Percentiles rank a stretch among this genome's conserved stretches.
Evolutionary conservation across 2,329 filamentous ascomycete species (phyloP).

Genomic region (Diplodia seriata): DNA sequence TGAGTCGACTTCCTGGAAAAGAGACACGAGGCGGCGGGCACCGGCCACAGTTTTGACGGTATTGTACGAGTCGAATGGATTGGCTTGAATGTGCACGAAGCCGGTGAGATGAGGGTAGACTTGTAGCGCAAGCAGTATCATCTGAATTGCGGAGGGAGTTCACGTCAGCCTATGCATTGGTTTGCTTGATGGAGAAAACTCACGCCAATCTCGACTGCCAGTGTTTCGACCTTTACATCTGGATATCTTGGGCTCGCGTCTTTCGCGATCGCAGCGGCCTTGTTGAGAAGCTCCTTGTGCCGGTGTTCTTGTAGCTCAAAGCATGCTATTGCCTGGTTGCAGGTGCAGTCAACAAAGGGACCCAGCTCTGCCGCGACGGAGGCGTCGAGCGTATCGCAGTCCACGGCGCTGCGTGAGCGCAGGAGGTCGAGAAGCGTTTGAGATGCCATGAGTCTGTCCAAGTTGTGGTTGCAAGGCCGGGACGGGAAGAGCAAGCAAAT

Average conservation of each 20-base stretch:
- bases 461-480: not conserved
- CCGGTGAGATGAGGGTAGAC: conserved; percentile 60
- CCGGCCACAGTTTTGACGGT: conserved; percentile 54
- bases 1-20: conserved; percentile 56
- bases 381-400: conserved; percentile 34
- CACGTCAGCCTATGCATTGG: not conserved
- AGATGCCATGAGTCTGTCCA: not conserved
- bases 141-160: conserved; percentile 46
- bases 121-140: conserved; percentile 62
- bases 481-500: not conserved
- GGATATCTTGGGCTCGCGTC: conserved; percentile 44
- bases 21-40: conserved; percentile 53
- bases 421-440: conserved; percentile 33
- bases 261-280: conserved; percentile 47
- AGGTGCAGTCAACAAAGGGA: conserved; percentile 35
- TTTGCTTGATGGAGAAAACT: conserved; percentile 25
- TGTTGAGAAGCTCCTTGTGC: conserved; percentile 44
- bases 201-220: conserved; percentile 65
- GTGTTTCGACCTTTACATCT: conserved; percentile 51
- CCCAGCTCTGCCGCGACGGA: conserved; percentile 29
- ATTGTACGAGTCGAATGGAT: conserved; percentile 63
- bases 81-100: conserved; percentile 66
- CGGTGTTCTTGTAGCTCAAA: conserved; percentile 28
- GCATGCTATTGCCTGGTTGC: conserved; percentile 34
- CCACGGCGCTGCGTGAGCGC: conserved; percentile 29